A percentile compares a stretch with the other conserved stretches of the same genome.
Evolutionary conservation across 1,284 basidiomycete genomes (phyloP).

Genomic region (Cryptococcus sp.): DNA sequence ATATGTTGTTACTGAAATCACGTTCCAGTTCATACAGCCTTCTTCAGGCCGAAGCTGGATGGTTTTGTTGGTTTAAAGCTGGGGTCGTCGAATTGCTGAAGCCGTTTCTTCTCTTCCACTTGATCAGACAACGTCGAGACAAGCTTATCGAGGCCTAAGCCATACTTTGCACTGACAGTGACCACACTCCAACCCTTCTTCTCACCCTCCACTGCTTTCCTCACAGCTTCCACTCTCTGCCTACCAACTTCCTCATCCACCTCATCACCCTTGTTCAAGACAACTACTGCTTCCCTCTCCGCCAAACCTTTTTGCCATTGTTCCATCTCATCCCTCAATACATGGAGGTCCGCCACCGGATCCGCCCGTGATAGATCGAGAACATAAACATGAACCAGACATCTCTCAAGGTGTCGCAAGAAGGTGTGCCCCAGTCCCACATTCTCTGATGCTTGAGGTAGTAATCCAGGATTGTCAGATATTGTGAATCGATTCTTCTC

Average conservation of each 20-base stretch:
- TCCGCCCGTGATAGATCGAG: conserved; percentile 71
- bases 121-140: conserved; percentile 63
- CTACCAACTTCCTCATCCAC: conserved; percentile 51
- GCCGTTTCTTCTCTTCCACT: conserved; percentile 48
- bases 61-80: too few species aligned
- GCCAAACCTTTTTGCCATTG: conserved; percentile 77
- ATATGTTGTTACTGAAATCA: too few species aligned
- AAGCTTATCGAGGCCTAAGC: conserved; percentile 66
- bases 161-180: conserved; percentile 74
- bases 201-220: conserved; percentile 14
- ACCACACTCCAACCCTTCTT: conserved; percentile 61
- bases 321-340: conserved; percentile 76
- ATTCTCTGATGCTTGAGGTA: conserved; percentile 77
- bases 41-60: too few species aligned
- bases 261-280: conserved; percentile 93
- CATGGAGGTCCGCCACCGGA: conserved; percentile 70
- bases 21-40: too few species aligned
- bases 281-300: conserved; percentile 67
- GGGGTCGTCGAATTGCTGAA: too few species aligned
- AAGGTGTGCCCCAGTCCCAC: conserved; percentile 93
- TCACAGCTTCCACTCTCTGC: conserved; percentile 48
- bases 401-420: conserved; percentile 87
- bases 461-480: conserved; percentile 95
- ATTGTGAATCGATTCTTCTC: conserved; percentile 86
- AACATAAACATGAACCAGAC: conserved; percentile 83